Evolutionary conservation across 805 yeast genomes (phyloP).

Genomic region (Sugiyamaella marilandica): DNA sequence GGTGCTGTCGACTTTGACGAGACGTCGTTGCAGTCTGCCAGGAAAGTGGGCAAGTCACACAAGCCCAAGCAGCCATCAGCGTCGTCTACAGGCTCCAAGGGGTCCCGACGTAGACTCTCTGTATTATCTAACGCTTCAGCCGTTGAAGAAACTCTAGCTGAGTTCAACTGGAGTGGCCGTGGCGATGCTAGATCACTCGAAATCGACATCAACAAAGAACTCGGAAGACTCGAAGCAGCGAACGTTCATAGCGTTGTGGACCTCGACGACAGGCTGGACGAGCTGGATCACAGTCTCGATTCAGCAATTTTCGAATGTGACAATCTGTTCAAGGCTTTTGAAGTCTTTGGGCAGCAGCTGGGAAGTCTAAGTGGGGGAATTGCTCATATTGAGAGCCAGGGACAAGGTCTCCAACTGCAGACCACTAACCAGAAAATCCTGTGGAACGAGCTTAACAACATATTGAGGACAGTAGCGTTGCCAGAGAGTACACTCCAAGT

Average conservation of each 20-base stretch:
- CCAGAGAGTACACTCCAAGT: constrained; percentile 49
- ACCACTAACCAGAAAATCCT: constrained; percentile 75
- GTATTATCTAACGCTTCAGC: constrained; percentile 25
- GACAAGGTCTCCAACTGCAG: constrained; percentile 78
- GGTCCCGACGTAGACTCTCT: constrained; percentile 13
- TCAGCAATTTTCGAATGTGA: constrained; percentile 51
- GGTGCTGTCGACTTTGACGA: not conserved
- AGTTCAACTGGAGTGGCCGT: constrained; percentile 66
- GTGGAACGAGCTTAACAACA: constrained; percentile 62
- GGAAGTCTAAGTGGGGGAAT: constrained; percentile 64
- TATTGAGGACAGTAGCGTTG: constrained; percentile 65
- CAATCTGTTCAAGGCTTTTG: constrained; percentile 48
- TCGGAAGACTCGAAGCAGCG: constrained; percentile 57
- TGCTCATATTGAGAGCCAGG: constrained; percentile 63
- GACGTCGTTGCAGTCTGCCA: not conserved
- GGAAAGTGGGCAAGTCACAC: not conserved
- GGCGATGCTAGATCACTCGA: constrained; percentile 61
- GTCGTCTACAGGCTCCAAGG: constrained; percentile 12
- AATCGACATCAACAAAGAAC: constrained; percentile 52
- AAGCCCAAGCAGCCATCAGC: constrained; percentile 13
- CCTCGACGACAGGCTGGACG: constrained; percentile 42
- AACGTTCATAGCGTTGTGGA: constrained; percentile 54
- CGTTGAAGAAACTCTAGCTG: constrained; percentile 66
- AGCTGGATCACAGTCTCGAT: constrained; percentile 40
- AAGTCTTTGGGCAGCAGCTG: constrained; percentile 56